These are phyloP conservation scores for Pogostemon cablin DNA, from an alignment of 257 asterid genomes.

Conservation along the genomic window DNA sequence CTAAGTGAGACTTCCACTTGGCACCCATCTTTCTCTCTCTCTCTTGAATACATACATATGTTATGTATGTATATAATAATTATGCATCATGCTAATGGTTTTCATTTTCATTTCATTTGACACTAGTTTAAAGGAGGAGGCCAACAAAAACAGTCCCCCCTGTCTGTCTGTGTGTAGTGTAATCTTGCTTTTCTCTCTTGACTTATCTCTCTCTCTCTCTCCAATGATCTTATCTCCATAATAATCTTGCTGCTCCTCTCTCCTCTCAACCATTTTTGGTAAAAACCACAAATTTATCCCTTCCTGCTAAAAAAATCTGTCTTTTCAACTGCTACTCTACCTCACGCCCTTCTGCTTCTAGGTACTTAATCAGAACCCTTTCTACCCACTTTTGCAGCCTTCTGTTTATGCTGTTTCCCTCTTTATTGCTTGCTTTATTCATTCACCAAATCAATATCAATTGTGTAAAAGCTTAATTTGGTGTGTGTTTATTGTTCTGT, in stretches of 20 bases:
- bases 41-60: neutral
- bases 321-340: slow-evolving; percentile 45
- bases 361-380: slow-evolving; percentile 24
- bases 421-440: neutral
- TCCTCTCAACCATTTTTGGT: slow-evolving; percentile 51
- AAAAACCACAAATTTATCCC: slow-evolving; percentile 44
- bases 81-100: neutral
- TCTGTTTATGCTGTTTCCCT: neutral
- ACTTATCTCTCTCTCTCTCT: slow-evolving; percentile 53
- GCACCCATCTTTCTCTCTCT: slow-evolving; percentile 28
- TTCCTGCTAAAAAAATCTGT: slow-evolving; percentile 36
- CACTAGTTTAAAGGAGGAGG: slow-evolving; percentile 30
- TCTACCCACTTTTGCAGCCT: slow-evolving; percentile 8
- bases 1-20: slow-evolving; percentile 32
- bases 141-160: slow-evolving; percentile 46
- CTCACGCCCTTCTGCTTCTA: slow-evolving; percentile 36
- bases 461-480: neutral
- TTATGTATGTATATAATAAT: too few species aligned
- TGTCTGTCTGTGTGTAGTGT: slow-evolving; percentile 38
- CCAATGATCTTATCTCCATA: slow-evolving; percentile 75
- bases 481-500: neutral
- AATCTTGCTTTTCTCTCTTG: slow-evolving; percentile 43
- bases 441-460: neutral
- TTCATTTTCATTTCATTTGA: slow-evolving; percentile 19
- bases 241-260: slow-evolving; percentile 10